Conservation (phyloP, 2,329 filamentous ascomycete species). For the Fusarium albidum region DNA sequence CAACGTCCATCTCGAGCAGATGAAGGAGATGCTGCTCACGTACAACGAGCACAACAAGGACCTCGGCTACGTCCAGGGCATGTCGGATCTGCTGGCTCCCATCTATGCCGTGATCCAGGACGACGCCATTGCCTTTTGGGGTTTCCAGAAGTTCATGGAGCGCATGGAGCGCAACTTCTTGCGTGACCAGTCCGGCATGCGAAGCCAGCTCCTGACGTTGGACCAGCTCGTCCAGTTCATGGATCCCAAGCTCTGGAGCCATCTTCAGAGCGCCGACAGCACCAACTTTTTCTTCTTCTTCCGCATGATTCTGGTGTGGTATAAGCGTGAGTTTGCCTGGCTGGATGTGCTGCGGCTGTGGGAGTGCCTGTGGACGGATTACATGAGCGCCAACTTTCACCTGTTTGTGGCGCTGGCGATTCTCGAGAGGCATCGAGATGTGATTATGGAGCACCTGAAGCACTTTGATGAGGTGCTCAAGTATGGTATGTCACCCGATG, state of each 20-base stretch:
- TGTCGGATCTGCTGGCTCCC: constrained; percentile 95
- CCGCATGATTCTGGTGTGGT: constrained; percentile 98
- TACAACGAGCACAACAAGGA: constrained; percentile 99
- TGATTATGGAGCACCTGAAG: constrained; percentile 93
- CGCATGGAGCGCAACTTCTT: constrained; percentile 98
- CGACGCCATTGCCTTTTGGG: constrained; percentile 97
- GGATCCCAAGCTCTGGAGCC: constrained; percentile 92
- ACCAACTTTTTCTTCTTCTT: constrained; percentile 99
- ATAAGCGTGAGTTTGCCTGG: constrained; percentile 97
- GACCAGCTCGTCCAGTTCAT: constrained; percentile 97
- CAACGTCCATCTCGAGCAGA: constrained; percentile 96
- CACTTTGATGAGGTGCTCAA: constrained; percentile 98
- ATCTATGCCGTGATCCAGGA: constrained; percentile 98
- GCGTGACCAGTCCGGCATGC: constrained; percentile 95
- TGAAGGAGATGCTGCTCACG: constrained; percentile 98
- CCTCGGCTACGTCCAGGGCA: constrained; percentile 96
- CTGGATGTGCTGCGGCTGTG: constrained; percentile 85
- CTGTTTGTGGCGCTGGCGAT: constrained; percentile 94
- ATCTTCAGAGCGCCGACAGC: constrained; percentile 88
- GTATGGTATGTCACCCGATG: constrained; percentile 71
- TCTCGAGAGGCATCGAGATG: constrained; percentile 92
- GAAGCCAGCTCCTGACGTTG: constrained; percentile 85
- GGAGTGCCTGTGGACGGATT: constrained; percentile 96
- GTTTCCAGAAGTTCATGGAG: constrained; percentile 94
- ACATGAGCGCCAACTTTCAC: constrained; percentile 87